phyloP scores from a whole-genome alignment of 495 filamentous ascomycete species.

The Aspergillus panamensis region DNA sequence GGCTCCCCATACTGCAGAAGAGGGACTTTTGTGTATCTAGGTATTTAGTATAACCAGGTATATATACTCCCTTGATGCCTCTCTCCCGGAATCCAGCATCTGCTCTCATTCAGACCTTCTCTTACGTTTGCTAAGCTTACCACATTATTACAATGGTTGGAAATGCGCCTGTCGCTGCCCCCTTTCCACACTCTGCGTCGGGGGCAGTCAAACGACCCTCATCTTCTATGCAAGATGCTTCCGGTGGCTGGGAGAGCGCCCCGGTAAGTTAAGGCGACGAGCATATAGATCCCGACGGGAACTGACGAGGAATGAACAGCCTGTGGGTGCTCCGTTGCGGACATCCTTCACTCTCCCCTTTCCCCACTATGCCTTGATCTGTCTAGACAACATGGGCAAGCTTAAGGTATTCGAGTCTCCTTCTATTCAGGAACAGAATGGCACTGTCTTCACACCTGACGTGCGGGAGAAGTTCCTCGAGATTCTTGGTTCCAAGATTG shows the following conservation, averaged over 20 bases:
- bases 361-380: conserved; percentile 43
- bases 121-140: too few species aligned
- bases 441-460: conserved; percentile 37
- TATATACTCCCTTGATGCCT: too few species aligned
- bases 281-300: neutral
- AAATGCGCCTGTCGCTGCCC: conserved; percentile 29
- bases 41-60: too few species aligned
- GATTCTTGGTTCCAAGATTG: conserved; percentile 32
- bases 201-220: conserved; percentile 38
- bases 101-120: too few species aligned
- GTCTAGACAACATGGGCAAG: conserved; percentile 39
- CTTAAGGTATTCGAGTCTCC: conserved; percentile 38
- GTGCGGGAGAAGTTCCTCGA: conserved; percentile 40
- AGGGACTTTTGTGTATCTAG: too few species aligned
- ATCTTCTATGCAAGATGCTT: conserved; percentile 33
- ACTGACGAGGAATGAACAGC: conserved; percentile 17
- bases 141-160: conserved; percentile 43
- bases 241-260: conserved; percentile 35
- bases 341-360: conserved; percentile 33
- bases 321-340: conserved; percentile 34
- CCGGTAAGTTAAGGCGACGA: conserved; percentile 27
- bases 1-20: too few species aligned
- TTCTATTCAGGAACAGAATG: conserved; percentile 34
- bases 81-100: too few species aligned
- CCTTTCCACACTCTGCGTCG: too few species aligned